Evolutionary conservation across 2,329 filamentous ascomycete genomes (phyloP).

Genomic region (Parastagonospora nodorum): DNA sequence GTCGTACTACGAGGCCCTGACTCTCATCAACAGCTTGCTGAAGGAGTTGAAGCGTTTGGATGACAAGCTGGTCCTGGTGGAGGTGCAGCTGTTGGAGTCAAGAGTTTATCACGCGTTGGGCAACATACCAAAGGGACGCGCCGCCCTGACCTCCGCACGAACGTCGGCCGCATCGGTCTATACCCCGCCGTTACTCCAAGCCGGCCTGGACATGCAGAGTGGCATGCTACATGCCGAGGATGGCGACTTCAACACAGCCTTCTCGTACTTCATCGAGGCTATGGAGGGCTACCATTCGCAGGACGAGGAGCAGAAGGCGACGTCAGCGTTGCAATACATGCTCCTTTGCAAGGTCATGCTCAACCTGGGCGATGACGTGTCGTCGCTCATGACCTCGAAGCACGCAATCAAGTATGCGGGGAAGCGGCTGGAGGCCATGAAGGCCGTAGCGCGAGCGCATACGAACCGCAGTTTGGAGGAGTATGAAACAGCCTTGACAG

Average conservation of each 20-base stretch:
- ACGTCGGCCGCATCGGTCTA: slow-evolving; percentile 97
- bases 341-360: slow-evolving; percentile 99
- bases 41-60: slow-evolving; percentile 97
- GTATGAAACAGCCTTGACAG: slow-evolving; percentile 89
- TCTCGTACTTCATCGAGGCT: slow-evolving; percentile 98
- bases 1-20: slow-evolving; percentile 94
- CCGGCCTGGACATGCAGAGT: slow-evolving; percentile 97
- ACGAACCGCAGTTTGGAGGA: slow-evolving; percentile 94
- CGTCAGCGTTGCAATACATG: slow-evolving; percentile 99
- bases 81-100: slow-evolving; percentile 96
- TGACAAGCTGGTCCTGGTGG: slow-evolving; percentile 96
- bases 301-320: slow-evolving; percentile 86
- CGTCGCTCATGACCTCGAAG: slow-evolving; percentile 91
- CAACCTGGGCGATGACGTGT: slow-evolving; percentile 95
- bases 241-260: slow-evolving; percentile 98
- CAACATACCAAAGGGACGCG: slow-evolving; percentile 94
- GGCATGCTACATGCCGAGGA: slow-evolving; percentile 99
- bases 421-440: slow-evolving; percentile 97
- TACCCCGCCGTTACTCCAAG: slow-evolving; percentile 92
- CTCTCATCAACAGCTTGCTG: slow-evolving; percentile 93
- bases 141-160: slow-evolving; percentile 89
- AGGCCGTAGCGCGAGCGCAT: slow-evolving; percentile 94
- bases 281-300: slow-evolving; percentile 95
- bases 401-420: slow-evolving; percentile 96
- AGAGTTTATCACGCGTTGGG: slow-evolving; percentile 96